phyloP scores from a whole-genome alignment of 2,329 filamentous ascomycete species.

The Claviceps spartinae region DNA sequence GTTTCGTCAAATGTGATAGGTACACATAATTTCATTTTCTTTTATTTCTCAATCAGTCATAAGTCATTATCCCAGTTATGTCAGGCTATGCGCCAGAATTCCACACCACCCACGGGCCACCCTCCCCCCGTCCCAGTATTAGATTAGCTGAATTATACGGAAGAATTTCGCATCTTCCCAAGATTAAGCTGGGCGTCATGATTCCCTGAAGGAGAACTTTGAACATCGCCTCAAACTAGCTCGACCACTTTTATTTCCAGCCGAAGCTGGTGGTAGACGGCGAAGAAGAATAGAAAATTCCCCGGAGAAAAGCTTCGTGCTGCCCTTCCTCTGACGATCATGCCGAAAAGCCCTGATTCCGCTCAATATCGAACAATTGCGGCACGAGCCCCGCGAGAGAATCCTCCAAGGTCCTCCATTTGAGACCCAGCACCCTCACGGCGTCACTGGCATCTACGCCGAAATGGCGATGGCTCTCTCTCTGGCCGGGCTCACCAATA shows the following conservation, averaged over 20 bases:
- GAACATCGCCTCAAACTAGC: too few species aligned
- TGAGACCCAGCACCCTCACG: conserved; percentile 34
- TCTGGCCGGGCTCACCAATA: conserved; percentile 17
- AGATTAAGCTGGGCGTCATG: too few species aligned
- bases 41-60: neutral
- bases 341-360: neutral
- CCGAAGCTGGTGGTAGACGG: too few species aligned
- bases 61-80: neutral
- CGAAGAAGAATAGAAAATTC: neutral
- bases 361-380: conserved; percentile 15
- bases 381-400: conserved; percentile 35
- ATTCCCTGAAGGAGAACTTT: too few species aligned
- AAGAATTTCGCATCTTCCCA: neutral
- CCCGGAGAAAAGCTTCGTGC: too few species aligned
- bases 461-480: conserved; percentile 23
- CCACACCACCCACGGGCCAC: neutral
- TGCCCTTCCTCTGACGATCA: neutral
- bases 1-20: neutral
- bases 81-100: neutral
- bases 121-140: neutral
- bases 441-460: conserved; percentile 36
- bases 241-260: too few species aligned
- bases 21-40: neutral
- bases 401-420: conserved; percentile 35
- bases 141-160: neutral